Conservation (phyloP, 805 yeast species). For the Yamadazyma paraphyllophila region DNA sequence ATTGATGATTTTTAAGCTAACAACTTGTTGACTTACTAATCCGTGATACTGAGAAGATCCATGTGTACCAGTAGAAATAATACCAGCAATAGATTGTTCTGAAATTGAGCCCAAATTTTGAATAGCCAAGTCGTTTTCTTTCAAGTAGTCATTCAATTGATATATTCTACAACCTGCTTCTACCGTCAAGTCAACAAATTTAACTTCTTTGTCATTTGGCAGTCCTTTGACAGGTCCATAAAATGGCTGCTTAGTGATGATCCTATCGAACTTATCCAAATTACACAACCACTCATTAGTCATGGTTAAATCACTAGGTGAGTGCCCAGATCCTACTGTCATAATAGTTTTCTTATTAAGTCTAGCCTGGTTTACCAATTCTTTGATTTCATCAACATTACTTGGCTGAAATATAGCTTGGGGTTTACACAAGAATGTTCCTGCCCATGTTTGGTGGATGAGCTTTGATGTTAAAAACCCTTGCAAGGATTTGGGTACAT, state of each 20-base stretch:
- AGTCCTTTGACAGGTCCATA: slow-evolving; percentile 34
- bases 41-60: slow-evolving; percentile 96
- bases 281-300: slow-evolving; percentile 86
- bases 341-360: slow-evolving; percentile 61
- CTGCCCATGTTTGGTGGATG: slow-evolving; percentile 82
- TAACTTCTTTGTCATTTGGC: slow-evolving; percentile 37
- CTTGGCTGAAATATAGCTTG: slow-evolving; percentile 77
- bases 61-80: slow-evolving; percentile 94
- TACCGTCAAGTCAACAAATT: slow-evolving; percentile 86
- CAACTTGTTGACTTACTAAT: slow-evolving; percentile 82
- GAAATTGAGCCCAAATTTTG: slow-evolving; percentile 93
- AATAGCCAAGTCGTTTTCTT: slow-evolving; percentile 65
- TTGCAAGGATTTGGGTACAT: slow-evolving; percentile 30
- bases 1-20: slow-evolving; percentile 69
- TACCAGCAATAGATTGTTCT: slow-evolving; percentile 93
- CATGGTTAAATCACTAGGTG: slow-evolving; percentile 90
- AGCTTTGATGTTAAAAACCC: slow-evolving; percentile 39
- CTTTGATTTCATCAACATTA: slow-evolving; percentile 62
- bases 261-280: slow-evolving; percentile 68
- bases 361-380: slow-evolving; percentile 66
- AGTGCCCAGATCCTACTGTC: slow-evolving; percentile 91
- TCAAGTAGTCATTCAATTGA: slow-evolving; percentile 68
- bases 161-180: slow-evolving; percentile 86
- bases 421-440: slow-evolving; percentile 77
- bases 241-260: slow-evolving; percentile 47